These are phyloP conservation scores for Fragilaria crotonensis DNA, from an alignment of 108 stramenopile genomes.

Conservation along the genomic window DNA sequence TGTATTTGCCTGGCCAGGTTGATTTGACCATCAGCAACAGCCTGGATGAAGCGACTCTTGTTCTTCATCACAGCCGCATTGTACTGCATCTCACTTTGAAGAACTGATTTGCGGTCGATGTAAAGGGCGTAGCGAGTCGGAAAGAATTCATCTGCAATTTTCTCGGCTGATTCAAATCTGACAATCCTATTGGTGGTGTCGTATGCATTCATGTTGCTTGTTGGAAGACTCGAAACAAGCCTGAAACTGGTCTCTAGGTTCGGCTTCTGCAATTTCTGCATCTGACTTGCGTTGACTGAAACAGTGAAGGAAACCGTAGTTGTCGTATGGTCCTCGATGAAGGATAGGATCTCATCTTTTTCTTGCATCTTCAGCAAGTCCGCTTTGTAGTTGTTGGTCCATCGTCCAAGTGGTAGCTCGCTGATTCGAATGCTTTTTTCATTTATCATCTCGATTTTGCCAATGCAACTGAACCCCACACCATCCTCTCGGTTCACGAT, in stretches of 20 bases:
- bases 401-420: constrained; percentile 93
- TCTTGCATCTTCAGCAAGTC: constrained; percentile 40
- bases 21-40: constrained; percentile 55
- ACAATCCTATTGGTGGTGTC: constrained; percentile 45
- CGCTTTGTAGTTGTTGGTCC: constrained; percentile 98
- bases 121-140: constrained; percentile 70
- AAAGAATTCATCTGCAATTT: constrained; percentile 75
- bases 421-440: constrained; percentile 82
- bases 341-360: constrained; percentile 74
- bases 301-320: constrained; percentile 93
- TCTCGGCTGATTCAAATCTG: constrained; percentile 52
- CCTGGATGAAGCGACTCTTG: constrained; percentile 75
- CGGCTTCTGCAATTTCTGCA: constrained; percentile 12
- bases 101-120: constrained; percentile 58
- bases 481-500: constrained; percentile 44
- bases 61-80: constrained; percentile 49
- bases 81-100: constrained; percentile 61
- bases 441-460: constrained; percentile 74
- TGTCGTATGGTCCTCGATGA: constrained; percentile 98
- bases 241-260: constrained; percentile 62
- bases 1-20: constrained; percentile 56
- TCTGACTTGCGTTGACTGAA: background rate
- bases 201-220: constrained; percentile 92
- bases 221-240: constrained; percentile 43
- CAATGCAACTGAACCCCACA: constrained; percentile 45